These are phyloP conservation scores for Pythium plurisporium DNA, from an alignment of 352 stramenopile species.

Conservation along the genomic window DNA sequence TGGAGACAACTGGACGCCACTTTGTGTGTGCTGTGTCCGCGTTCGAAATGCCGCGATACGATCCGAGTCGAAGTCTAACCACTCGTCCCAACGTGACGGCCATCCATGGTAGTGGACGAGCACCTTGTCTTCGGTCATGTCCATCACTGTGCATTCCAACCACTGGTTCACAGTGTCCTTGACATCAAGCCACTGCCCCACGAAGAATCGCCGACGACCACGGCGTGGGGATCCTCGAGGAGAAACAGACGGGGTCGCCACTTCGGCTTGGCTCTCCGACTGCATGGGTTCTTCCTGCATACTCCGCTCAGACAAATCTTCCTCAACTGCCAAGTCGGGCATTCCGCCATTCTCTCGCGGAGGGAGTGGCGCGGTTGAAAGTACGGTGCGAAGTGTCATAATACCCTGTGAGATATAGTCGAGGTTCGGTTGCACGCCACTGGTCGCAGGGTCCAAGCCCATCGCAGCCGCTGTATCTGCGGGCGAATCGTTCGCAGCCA, in stretches of 20 bases:
- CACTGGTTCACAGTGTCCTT: conserved; percentile 98
- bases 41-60: conserved; percentile 95
- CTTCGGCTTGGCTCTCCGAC: background rate
- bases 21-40: conserved; percentile 67
- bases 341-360: background rate
- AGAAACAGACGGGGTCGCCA: conserved; percentile 1
- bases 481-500: conserved; percentile 16
- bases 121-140: conserved; percentile 82
- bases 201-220: conserved; percentile 55
- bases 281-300: background rate
- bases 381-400: conserved; percentile 24
- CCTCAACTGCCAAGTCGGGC: background rate
- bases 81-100: conserved; percentile 97
- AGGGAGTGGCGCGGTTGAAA: conserved; percentile 20
- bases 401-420: conserved; percentile 30
- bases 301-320: background rate
- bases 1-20: conserved; percentile 50
- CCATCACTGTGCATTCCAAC: conserved; percentile 96
- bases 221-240: conserved; percentile 18
- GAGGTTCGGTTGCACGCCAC: conserved; percentile 17
- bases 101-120: conserved; percentile 97
- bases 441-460: conserved; percentile 9
- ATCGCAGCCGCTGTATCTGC: conserved; percentile 6
- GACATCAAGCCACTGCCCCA: conserved; percentile 97
- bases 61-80: conserved; percentile 92